phyloP scores from a whole-genome alignment of 2,329 filamentous ascomycete genomes.

The Ophiobolus disseminans region DNA sequence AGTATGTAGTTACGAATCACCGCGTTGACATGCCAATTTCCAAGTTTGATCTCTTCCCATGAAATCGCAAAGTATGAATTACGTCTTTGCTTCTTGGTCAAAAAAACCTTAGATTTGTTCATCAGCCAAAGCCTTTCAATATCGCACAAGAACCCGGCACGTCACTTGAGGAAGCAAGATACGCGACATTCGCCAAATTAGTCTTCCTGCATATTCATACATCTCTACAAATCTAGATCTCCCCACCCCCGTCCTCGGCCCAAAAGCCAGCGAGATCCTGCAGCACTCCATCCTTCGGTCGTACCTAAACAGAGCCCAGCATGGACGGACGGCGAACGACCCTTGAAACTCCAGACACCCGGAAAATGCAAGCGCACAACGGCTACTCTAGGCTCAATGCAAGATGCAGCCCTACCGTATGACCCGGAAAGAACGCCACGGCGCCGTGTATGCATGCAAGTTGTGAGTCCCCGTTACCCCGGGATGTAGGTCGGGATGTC shows the following conservation, averaged over 20 bases:
- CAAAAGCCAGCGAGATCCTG: not conserved
- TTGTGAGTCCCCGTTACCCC: not conserved
- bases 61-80: not conserved
- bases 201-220: conserved; percentile 1
- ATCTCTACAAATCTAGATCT: not conserved
- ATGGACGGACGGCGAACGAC: no score
- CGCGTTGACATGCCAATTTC: conserved; percentile 12
- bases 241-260: not conserved
- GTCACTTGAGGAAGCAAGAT: no score
- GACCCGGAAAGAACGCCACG: not conserved
- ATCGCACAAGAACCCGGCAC: no score
- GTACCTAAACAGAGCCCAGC: no score
- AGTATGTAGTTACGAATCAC: conserved; percentile 20
- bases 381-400: conserved; percentile 12
- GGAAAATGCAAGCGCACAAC: conserved; percentile 7
- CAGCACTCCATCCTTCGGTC: no score
- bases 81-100: no score
- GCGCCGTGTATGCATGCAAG: conserved; percentile 4
- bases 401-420: not conserved
- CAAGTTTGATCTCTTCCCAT: not conserved
- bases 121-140: not conserved
- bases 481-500: not conserved
- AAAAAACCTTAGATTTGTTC: no score
- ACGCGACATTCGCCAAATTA: no score
- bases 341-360: conserved; percentile 13